Evolutionary conservation across 2,329 filamentous ascomycete genomes (phyloP), one percentile per base, ranked within the genome.

Genomic region (Erysiphe neolycopersici): DNA sequence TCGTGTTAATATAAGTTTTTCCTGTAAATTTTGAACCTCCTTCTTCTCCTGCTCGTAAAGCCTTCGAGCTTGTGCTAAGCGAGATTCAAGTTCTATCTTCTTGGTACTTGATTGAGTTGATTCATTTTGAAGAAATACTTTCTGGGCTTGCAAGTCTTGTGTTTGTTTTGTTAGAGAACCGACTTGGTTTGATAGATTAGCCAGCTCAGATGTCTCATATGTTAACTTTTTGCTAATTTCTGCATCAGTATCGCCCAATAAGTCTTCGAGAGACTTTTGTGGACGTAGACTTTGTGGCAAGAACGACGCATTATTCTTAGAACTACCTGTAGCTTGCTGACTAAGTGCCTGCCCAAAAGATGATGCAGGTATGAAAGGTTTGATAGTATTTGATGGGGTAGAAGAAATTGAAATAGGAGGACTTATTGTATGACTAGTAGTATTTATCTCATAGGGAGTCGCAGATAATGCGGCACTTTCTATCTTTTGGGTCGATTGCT

Each of bases 181-280:
- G 49, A 98, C 83, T 59, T 95, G 89, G 58, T 92, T 95, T 0
- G 87, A 94, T 52, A 98, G 67, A 56, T 98, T 95, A 43, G 85
- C 89, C 46, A 98, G 68, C 58, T 98, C 89, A 0, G 80, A 78
- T 2, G 85, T 89, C 56, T 98, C 89, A 49, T 76, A 78, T 0
- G 79, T 89, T 22, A 95, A 65, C 58, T 80, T 91, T 59, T 79
- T 89, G 61, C 77, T 87, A 44, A 85, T 74, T 54, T 92, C 84
- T 1, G 79, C 79, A 50, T 95, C 87, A 50, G 76, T 78, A 52
- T 94, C 85, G 14, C 81, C 82, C n/a, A 98, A 67, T 8, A 95
- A 67, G 58, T 95, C 89, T 53, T 94, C 84, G 42, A 76, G 70
- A 64, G 31, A 58, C 56, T 42, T 61, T 60, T 38, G 54, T 59